Evolutionary conservation across 2,329 filamentous ascomycete genomes (phyloP), one percentile per base, ranked within the genome.

Genomic region (Nigrograna mackinnonii): DNA sequence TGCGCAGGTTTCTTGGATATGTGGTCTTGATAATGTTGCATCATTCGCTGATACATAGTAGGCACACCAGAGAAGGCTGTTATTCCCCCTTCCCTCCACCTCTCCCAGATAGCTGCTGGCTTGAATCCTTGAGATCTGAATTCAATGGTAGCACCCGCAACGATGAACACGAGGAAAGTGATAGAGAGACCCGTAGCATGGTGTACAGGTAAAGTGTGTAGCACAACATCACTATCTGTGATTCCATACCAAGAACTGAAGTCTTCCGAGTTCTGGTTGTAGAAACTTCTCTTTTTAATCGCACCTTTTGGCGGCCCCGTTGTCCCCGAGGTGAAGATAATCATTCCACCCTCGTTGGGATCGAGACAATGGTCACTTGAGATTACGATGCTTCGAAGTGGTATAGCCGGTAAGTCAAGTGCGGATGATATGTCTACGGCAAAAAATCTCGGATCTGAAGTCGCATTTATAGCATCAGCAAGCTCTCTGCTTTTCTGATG

Each of bases 241-340:
- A 68, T 41, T 18, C 47, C 45, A 41, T 64, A 68, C 35, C 64
- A 58, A 30, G 68, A 64, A 16, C 58, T 61, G 26, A 68, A 50
- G 9, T 57, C 55, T 14, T 65, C 32, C 1, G 63, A 63, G 26
- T 52, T 54, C 31, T 67, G 60, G 43, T 68, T 68, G 7, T 68
- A 60, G 47, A 68, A 74, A 2, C 65, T 62, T 26, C 71, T 58
- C 6, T 70, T 64, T 70, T 73, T 74, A 1, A 75, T 68, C 18
- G 69, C 68, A 13, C 70, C 73, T 47, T 75, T 76, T 0, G 73
- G 73, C 1, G 67, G 67, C 0, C 72, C 73, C 2, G 72, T 76
- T 0, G 71, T 76, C 1, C 72, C 73, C 13, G 68, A 73, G 4
- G 71, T 75, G 57, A 74, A 75, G 18, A 75, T 74, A 2, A 75